Percentiles rank a stretch among this genome's conserved stretches.
phyloP scores from a whole-genome alignment of 2,329 filamentous ascomycete genomes.

The Neonectria faginata region DNA sequence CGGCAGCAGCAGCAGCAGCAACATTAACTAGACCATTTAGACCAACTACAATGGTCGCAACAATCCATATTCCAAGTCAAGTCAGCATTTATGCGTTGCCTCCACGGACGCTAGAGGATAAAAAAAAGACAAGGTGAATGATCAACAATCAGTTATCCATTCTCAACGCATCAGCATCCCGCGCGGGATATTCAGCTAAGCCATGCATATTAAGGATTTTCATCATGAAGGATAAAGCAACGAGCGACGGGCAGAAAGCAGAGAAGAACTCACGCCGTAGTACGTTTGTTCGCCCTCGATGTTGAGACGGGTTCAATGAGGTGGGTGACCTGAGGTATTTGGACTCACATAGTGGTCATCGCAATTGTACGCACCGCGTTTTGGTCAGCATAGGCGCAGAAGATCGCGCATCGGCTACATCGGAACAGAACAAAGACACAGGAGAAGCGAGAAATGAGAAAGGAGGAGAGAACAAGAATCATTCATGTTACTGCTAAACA shows the following conservation, averaged over 20 bases:
- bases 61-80: background rate
- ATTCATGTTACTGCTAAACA: constrained; percentile 33
- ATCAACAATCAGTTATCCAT: constrained; percentile 46
- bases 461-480: constrained; percentile 7
- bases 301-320: too few relatives aligned
- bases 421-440: background rate
- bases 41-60: too few relatives aligned
- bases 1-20: too few relatives aligned
- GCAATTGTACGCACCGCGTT: background rate
- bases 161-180: constrained; percentile 44
- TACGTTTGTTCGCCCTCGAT: too few relatives aligned
- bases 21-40: too few relatives aligned
- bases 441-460: constrained; percentile 3
- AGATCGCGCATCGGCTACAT: background rate
- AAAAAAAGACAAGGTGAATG: too few relatives aligned
- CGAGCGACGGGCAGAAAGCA: background rate
- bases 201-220: constrained; percentile 48
- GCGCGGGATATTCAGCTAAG: constrained; percentile 49
- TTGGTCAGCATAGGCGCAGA: background rate
- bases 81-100: constrained; percentile 18
- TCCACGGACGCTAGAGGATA: background rate
- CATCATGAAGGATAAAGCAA: constrained; percentile 42
- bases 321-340: background rate
- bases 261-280: constrained; percentile 23
- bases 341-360: background rate